Base-by-base conservation (phyloP, 805 yeast species). In the Tetrapisispora phaffii region DNA sequence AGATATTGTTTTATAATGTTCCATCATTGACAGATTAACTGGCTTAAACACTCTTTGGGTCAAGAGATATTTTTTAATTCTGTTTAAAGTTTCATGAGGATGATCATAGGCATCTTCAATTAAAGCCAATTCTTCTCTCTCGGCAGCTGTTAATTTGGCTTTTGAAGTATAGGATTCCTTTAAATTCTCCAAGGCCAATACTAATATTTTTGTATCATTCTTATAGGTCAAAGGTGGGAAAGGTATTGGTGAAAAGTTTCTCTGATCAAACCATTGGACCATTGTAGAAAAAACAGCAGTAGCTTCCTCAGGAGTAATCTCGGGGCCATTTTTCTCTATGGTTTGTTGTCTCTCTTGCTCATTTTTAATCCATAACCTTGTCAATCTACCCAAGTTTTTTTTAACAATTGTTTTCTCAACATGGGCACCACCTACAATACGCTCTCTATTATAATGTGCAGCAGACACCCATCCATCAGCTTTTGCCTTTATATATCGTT, bases 381-480 rank as follows among this genome's bases (percentile, higher is more conserved):
- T 87, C 42, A 93, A 66, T 46, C 98, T 73, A 3, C 98, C 98
- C 42, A 93, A 64, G 58, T 93, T 93, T 71, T 93, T 93, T 63
- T 85, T 85, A 0, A 93, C 95, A 7, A 87, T 93, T 0, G 97
- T 85, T 56, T 93, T 93, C 57, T 93, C 99, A 16, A 88, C 93
- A 12, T 89, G 82, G 0, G 83, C 87, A n/a, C 97, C 97, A 34
- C 82, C 73, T 52, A 80, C 75, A 36, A 93, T 85, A 42, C 96
- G 72, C 50, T 88, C 96, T 52, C 99, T 73, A 58, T 90, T 93
- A 56, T 82, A 80, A 57, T 90, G 95, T 1, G 98, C 95, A 15
- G 86, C 89, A 1, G 93, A 80, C 12, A 87, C 75, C 97, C 97
- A 93, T 7, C 95, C 94, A 55, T 90, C 97, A 1, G 97, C 96